Conservation (phyloP, 768 basidiomycete genomes). For the Russula vinacea region DNA sequence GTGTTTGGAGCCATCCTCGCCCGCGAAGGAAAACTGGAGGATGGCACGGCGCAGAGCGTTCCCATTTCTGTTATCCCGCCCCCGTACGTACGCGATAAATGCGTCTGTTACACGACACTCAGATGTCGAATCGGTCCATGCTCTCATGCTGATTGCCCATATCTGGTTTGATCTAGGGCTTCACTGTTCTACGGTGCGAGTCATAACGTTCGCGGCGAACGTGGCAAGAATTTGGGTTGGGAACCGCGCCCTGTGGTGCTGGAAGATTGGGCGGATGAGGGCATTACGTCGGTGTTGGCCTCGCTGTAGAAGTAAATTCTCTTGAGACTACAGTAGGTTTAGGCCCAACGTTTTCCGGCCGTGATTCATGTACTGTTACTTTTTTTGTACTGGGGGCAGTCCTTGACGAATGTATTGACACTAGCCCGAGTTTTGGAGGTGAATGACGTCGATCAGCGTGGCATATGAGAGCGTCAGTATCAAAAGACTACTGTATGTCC, state of each 20-base stretch:
- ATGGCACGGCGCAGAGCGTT: conserved; percentile 15
- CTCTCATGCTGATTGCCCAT: neutral
- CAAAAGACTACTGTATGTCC: neutral
- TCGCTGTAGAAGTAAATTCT: neutral
- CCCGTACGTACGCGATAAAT: conserved; percentile 12
- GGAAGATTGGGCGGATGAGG: neutral
- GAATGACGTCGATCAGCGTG: neutral
- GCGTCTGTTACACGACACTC: neutral
- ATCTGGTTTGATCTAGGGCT: neutral
- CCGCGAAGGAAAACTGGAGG: conserved; percentile 5
- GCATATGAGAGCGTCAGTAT: neutral
- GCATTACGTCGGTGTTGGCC: neutral
- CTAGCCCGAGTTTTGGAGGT: neutral
- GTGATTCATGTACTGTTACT: neutral
- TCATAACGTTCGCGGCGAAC: conserved; percentile 5
- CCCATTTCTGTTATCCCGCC: neutral
- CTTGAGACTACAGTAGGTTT: neutral
- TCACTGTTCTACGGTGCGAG: neutral
- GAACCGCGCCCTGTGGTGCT: conserved; percentile 7
- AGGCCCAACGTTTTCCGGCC: neutral
- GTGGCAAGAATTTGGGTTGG: neutral
- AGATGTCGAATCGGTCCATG: neutral
- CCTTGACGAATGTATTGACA: neutral
- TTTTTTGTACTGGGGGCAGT: neutral
- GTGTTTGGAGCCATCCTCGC: neutral